phyloP scores from a whole-genome alignment of 2,329 filamentous ascomycete genomes.

The Verticillium alfalfae region DNA sequence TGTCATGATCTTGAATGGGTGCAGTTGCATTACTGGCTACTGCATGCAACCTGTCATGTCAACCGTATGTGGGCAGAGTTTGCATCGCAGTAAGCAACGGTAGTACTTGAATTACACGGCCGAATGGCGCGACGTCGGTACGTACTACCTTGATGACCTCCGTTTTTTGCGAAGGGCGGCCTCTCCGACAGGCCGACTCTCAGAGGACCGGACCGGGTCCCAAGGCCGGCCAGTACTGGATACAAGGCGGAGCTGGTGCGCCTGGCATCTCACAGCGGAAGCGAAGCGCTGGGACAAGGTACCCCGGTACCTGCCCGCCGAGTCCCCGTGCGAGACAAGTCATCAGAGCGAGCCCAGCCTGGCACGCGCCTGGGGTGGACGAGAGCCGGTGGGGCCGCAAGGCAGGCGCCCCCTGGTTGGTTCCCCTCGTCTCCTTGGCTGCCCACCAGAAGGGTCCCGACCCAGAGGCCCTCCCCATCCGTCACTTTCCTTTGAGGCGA shows the following conservation, averaged over 20 bases:
- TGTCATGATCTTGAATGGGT: background rate
- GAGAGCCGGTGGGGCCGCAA: background rate
- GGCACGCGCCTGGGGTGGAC: no score
- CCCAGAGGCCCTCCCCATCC: background rate
- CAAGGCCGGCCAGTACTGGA: background rate
- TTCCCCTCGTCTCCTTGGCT: background rate
- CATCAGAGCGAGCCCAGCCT: no score
- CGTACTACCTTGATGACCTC: background rate
- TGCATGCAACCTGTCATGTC: no score
- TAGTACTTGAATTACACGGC: background rate
- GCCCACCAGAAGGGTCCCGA: background rate
- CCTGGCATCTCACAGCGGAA: background rate
- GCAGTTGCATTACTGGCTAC: background rate
- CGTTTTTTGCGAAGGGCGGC: background rate
- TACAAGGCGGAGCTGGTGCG: background rate
- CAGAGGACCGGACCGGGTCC: background rate
- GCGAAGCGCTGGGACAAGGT: background rate
- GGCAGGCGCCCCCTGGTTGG: background rate
- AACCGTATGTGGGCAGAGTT: background rate
- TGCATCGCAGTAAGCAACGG: background rate
- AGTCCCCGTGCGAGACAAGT: background rate
- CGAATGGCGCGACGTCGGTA: background rate
- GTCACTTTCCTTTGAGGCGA: background rate
- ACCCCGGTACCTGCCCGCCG: background rate
- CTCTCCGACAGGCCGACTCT: background rate